Evolutionary conservation across 192 early-diverging fungal genomes (phyloP).

Genomic region (Spizellomyces punctatus): DNA sequence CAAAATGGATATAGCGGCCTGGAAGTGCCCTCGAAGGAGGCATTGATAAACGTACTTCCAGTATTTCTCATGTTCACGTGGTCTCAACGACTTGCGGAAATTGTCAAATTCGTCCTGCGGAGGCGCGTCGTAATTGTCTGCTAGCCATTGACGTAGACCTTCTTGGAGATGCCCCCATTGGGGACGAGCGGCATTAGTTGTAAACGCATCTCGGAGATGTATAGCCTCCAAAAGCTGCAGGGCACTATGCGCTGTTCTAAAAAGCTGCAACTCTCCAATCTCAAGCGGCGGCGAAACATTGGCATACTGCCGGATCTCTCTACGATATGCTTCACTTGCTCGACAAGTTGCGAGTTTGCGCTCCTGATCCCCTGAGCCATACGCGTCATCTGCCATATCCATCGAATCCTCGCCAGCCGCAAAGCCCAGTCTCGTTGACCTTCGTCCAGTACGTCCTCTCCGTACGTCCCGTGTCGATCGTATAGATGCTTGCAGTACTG

Average conservation of each 20-base stretch:
- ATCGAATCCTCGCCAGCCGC: background rate
- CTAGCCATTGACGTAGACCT: conserved; percentile 7
- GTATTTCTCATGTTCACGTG: conserved; percentile 11
- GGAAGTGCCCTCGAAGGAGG: conserved; percentile 22
- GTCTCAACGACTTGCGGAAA: conserved; percentile 9
- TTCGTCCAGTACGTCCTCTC: background rate
- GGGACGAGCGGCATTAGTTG: background rate
- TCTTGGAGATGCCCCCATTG: conserved; percentile 25
- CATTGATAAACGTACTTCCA: conserved; percentile 21
- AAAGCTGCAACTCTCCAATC: background rate
- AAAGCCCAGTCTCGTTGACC: background rate
- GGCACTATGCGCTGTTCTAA: conserved; percentile 18
- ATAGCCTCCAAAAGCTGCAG: conserved; percentile 13
- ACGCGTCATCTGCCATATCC: background rate
- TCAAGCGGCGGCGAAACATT: background rate
- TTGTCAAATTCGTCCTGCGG: conserved; percentile 2
- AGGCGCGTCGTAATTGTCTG: conserved; percentile 9
- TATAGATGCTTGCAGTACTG: conserved; percentile 10
- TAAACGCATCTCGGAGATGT: conserved; percentile 9
- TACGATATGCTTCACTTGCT: conserved; percentile 4
- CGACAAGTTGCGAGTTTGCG: background rate
- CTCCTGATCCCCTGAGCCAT: background rate
- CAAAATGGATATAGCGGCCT: conserved; percentile 12
- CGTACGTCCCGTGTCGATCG: conserved; percentile 3
- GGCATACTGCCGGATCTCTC: conserved; percentile 1